Percentiles rank a stretch among this genome's conserved stretches.
phyloP scores from a whole-genome alignment of 495 filamentous ascomycete species.

The Penicillium pancosmium region DNA sequence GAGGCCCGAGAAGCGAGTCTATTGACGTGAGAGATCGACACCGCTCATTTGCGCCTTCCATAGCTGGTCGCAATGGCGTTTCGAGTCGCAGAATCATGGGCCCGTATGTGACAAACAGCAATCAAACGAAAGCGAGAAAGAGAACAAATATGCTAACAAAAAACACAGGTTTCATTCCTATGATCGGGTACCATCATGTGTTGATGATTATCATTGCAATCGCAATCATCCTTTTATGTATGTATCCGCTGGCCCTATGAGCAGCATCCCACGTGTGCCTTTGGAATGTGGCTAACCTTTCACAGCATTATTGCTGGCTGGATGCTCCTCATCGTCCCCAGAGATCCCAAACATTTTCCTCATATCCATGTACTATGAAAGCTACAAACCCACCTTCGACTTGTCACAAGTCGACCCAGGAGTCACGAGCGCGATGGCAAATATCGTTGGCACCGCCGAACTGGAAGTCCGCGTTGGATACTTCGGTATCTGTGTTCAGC shows the following conservation, averaged over 20 bases:
- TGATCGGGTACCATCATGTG: conserved; percentile 98
- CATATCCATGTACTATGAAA: conserved; percentile 69
- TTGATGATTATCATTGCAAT: conserved; percentile 96
- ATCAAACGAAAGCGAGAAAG: background rate
- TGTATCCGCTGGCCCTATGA: conserved; percentile 35
- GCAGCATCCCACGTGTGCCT: background rate
- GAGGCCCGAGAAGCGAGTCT: conserved; percentile 50
- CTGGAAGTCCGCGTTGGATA: conserved; percentile 73
- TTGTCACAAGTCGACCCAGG: conserved; percentile 82
- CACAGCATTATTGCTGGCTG: conserved; percentile 65
- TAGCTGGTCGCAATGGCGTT: conserved; percentile 33
- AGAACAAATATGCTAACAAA: conserved; percentile 13
- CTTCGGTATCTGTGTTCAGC: conserved; percentile 70
- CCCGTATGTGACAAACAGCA: conserved; percentile 31
- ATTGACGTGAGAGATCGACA: conserved; percentile 21
- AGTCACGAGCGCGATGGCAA: conserved; percentile 66
- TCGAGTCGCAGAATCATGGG: conserved; percentile 30
- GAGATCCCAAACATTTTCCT: conserved; percentile 70
- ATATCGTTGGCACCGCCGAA: conserved; percentile 64
- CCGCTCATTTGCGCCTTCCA: conserved; percentile 13
- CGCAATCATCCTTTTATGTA: conserved; percentile 93
- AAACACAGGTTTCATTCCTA: conserved; percentile 77
- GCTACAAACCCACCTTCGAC: conserved; percentile 62
- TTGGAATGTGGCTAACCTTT: conserved; percentile 29
- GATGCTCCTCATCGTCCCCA: conserved; percentile 70